Base-by-base conservation (phyloP, 225 moss, liverwort and hornwort species). In the Bryoerythrophyllum caledonicum region DNA sequence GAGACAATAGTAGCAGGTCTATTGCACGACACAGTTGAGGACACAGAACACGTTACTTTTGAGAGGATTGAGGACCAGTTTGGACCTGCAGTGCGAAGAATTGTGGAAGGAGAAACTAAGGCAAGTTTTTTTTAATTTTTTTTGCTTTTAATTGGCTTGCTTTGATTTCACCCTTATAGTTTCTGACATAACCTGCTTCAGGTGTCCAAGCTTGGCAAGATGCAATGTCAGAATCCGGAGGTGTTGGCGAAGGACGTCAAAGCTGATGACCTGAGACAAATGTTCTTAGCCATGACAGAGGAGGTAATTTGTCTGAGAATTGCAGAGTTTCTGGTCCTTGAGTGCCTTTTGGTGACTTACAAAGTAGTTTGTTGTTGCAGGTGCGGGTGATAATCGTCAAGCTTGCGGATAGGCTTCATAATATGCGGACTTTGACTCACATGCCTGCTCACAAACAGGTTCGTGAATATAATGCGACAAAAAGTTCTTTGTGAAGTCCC, bases 241-340 rank as follows among this genome's bases (percentile, higher is more conserved):
- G 63, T 86, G 15, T 74, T 90, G 77, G 87, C 87, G 11, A 85
- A 85, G 75, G 99, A 99, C 75, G 99, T 95, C 52, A 95, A 99
- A 86, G 99, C 99, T 56, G 99, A 99, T 89, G 99, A 99, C 83
- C 75, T 99, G 65, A 89, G 99, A 83, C 99, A 99, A 74, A 99
- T 99, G 99, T 99, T 99, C 80, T 90, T 99, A 81, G 99, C 99
- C 43, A 99, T 99, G 99, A 99, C 99, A 32, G 99, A 99, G 76
- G 99, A 99, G 95, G 99, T 93, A 70, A 34, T 30, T 38, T 19
- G 2, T 64, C 71, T 59, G 17, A 19, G 48, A 49, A 17, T 49
- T 49, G 17, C 48, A 6, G 19, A 49, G 17, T 49, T 19, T 49
- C 48, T 17, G 48, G 17, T 49, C 48, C 19, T 49, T 19, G 19